phyloP scores from a whole-genome alignment of 805 yeast genomes.

The Clavispora carvajalis region DNA sequence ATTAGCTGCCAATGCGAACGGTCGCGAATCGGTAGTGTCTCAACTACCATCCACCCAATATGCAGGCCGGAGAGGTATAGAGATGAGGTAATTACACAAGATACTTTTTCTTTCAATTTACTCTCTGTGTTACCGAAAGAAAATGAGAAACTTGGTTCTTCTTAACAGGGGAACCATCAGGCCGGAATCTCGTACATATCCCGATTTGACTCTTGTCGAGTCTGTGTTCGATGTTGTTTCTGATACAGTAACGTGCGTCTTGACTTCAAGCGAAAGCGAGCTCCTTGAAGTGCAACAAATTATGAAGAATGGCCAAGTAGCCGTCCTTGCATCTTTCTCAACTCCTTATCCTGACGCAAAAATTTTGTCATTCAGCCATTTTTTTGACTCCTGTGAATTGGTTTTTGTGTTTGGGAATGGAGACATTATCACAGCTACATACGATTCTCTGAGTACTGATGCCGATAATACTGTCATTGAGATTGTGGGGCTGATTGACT shows the following conservation, averaged over 20 bases:
- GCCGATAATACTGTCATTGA: slow-evolving; percentile 46
- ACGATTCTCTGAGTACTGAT: slow-evolving; percentile 51
- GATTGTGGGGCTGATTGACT: slow-evolving; percentile 80
- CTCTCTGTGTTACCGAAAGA: neutral
- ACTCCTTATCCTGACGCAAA: slow-evolving; percentile 23
- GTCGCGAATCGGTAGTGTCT: neutral
- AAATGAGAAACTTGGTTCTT: slow-evolving; percentile 46
- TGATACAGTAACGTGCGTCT: slow-evolving; percentile 64
- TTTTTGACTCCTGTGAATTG: slow-evolving; percentile 62
- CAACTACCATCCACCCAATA: neutral
- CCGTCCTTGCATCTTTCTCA: slow-evolving; percentile 58
- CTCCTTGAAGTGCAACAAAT: slow-evolving; percentile 73
- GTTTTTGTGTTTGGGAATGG: slow-evolving; percentile 70
- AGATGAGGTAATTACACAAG: neutral
- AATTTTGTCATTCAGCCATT: slow-evolving; percentile 57
- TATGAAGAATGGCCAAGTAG: slow-evolving; percentile 55
- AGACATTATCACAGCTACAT: slow-evolving; percentile 65
- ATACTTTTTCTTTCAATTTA: neutral
- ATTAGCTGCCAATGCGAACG: neutral
- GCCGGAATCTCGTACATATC: slow-evolving; percentile 54
- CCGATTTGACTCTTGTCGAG: slow-evolving; percentile 53
- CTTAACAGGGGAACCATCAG: slow-evolving; percentile 50
- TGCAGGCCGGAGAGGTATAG: neutral
- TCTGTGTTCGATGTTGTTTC: slow-evolving; percentile 67
- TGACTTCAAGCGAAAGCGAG: slow-evolving; percentile 49